Evolutionary conservation across 495 filamentous ascomycete species (phyloP).

Genomic region (Aspergillus hancockii): DNA sequence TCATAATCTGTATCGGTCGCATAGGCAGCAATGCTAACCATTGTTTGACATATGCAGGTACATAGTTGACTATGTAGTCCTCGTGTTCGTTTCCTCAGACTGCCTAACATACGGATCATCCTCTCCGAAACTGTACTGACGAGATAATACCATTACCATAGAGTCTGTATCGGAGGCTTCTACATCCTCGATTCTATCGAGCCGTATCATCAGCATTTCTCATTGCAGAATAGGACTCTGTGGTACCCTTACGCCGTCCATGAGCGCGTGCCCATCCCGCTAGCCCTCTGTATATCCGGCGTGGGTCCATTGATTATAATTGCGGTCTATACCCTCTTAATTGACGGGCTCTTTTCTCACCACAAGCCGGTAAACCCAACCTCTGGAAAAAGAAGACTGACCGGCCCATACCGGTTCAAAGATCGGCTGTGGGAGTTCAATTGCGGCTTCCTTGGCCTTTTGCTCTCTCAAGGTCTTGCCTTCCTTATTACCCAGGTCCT

Average conservation of each 20-base stretch:
- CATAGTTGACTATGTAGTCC: slow-evolving; percentile 67
- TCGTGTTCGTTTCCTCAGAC: slow-evolving; percentile 49
- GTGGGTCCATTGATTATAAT: slow-evolving; percentile 65
- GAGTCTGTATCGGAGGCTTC: slow-evolving; percentile 54
- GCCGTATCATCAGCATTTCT: slow-evolving; percentile 61
- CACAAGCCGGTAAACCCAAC: slow-evolving; percentile 47
- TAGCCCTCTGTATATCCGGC: slow-evolving; percentile 57
- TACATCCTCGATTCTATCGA: slow-evolving; percentile 54
- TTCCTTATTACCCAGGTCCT: slow-evolving; percentile 81
- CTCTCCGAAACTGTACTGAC: neutral
- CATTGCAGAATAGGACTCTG: slow-evolving; percentile 59
- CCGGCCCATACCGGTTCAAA: slow-evolving; percentile 67
- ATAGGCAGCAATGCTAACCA: slow-evolving; percentile 14
- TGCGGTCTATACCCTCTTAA: slow-evolving; percentile 67
- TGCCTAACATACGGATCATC: neutral
- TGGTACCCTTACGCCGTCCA: slow-evolving; percentile 73
- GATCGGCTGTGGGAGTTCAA: slow-evolving; percentile 80
- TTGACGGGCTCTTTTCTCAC: slow-evolving; percentile 70
- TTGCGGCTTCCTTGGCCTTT: slow-evolving; percentile 72
- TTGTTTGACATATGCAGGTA: slow-evolving; percentile 45
- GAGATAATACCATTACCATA: slow-evolving; percentile 31
- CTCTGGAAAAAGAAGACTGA: slow-evolving; percentile 51
- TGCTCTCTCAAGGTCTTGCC: slow-evolving; percentile 62
- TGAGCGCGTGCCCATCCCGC: slow-evolving; percentile 67
- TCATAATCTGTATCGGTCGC: slow-evolving; percentile 12